phyloP scores from a whole-genome alignment of 345 rosid genomes.

The Syzygium aqueum region DNA sequence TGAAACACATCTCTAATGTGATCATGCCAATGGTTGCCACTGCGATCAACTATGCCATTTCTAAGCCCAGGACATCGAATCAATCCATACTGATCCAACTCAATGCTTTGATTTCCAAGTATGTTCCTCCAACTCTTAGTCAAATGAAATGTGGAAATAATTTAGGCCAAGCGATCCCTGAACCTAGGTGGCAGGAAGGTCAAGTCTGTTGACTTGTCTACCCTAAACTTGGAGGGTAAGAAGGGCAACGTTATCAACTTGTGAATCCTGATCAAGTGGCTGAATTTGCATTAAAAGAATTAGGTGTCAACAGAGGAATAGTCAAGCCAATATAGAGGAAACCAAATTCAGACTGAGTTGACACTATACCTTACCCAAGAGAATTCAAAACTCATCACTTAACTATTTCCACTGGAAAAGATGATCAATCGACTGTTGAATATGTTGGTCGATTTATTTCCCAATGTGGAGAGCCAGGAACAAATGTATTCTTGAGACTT shows the following conservation, averaged over 20 bases:
- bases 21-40: background rate
- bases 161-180: background rate
- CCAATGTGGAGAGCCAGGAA: background rate
- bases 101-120: background rate
- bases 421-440: background rate
- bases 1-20: background rate
- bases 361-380: background rate
- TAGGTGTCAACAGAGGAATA: too few species aligned
- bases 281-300: background rate
- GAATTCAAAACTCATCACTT: background rate
- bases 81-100: background rate
- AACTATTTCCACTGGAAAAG: background rate
- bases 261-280: background rate
- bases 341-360: background rate
- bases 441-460: background rate
- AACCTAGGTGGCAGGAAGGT: background rate
- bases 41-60: background rate
- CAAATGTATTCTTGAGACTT: too few species aligned
- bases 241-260: background rate
- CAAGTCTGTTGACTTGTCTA: background rate
- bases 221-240: background rate
- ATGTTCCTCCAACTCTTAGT: background rate
- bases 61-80: rapidly evolving
- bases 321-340: background rate
- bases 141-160: background rate